A percentile compares a stretch with the other conserved stretches of the same genome.
Conservation (phyloP, 2,329 filamentous ascomycete genomes). For the Esteya vermicola region DNA sequence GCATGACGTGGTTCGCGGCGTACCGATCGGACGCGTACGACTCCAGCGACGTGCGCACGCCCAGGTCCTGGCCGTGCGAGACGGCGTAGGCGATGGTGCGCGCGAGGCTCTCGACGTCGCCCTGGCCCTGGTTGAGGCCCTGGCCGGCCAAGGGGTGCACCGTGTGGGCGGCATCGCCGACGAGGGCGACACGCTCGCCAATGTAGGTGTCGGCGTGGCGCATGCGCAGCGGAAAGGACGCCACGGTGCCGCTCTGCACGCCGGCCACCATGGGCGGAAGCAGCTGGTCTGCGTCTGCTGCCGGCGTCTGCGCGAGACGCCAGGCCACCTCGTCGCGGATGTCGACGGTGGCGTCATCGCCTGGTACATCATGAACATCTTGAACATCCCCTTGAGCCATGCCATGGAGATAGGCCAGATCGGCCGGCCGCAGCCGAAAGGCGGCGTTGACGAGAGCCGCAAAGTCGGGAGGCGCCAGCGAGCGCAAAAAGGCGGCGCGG, state of each 20-base stretch:
- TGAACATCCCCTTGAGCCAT: too few species aligned
- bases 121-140: constrained; percentile 85
- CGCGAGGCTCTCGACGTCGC: constrained; percentile 69
- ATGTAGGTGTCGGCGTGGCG: constrained; percentile 92
- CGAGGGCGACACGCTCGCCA: constrained; percentile 74
- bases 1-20: constrained; percentile 62
- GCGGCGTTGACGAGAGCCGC: constrained; percentile 83
- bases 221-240: constrained; percentile 82
- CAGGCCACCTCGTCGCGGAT: constrained; percentile 43
- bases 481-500: constrained; percentile 67
- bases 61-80: constrained; percentile 75
- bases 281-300: constrained; percentile 24
- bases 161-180: constrained; percentile 91
- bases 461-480: constrained; percentile 58
- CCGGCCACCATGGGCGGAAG: constrained; percentile 53
- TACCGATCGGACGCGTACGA: constrained; percentile 72
- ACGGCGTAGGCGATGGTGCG: constrained; percentile 64
- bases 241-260: constrained; percentile 67
- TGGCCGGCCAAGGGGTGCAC: constrained; percentile 91
- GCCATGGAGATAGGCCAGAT: constrained; percentile 72
- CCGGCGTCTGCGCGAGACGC: constrained; percentile 41
- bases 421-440: constrained; percentile 66
- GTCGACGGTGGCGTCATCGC: neutral
- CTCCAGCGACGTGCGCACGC: constrained; percentile 64
- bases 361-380: too few species aligned